Evolutionary conservation across 768 basidiomycete genomes (phyloP).

Genomic region (Trametes coccinea): DNA sequence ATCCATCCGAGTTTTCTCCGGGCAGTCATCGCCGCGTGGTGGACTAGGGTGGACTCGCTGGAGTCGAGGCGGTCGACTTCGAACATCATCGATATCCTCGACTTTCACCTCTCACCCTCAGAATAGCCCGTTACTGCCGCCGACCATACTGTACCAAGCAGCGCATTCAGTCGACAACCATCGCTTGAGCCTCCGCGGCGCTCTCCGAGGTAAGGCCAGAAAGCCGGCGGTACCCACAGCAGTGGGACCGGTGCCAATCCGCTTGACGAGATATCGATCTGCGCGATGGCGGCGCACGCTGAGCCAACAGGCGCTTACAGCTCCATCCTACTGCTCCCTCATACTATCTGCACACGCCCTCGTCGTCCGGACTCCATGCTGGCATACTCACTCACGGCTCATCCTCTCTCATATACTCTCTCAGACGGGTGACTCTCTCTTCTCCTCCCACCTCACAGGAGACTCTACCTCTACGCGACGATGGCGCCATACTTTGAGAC

Average conservation of each 20-base stretch:
- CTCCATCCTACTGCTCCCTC: neutral
- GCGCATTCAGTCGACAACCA: neutral
- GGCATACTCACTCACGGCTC: neutral
- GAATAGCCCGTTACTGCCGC: neutral
- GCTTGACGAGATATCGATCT: conserved; percentile 23
- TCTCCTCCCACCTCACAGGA: neutral
- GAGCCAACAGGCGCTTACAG: neutral
- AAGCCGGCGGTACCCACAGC: conserved; percentile 21
- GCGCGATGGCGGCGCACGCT: conserved; percentile 14
- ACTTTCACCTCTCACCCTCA: neutral
- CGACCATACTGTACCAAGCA: neutral
- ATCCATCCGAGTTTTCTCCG: neutral
- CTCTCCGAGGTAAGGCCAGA: conserved; percentile 15
- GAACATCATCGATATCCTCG: neutral
- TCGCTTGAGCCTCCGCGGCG: neutral
- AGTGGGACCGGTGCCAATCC: conserved; percentile 17
- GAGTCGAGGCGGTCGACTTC: neutral
- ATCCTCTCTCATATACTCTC: neutral
- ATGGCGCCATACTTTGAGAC: conserved; percentile 69
- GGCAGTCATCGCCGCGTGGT: neutral
- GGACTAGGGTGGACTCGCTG: too few species aligned
- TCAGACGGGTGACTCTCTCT: neutral
- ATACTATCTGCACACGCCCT: conserved; percentile 1
- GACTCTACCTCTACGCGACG: conserved; percentile 5
- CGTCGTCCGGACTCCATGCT: conserved; percentile 1